Percentiles rank a stretch among this genome's conserved stretches.
Conservation (phyloP, 2,329 filamentous ascomycete species). For the Chaetomium sp. region DNA sequence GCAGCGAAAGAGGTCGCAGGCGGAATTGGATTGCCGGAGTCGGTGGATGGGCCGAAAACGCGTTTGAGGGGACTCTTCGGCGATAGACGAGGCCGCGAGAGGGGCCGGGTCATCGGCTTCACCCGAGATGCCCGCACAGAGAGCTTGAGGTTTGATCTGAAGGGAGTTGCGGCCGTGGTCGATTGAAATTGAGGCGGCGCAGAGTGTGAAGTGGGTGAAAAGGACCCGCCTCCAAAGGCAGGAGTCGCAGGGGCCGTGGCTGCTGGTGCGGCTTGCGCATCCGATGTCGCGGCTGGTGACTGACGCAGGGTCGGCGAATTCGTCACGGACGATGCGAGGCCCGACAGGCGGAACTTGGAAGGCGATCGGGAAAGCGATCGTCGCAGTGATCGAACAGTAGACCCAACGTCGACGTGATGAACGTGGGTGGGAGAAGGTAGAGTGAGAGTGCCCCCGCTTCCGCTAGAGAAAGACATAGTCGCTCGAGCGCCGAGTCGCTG, state of each 20-base stretch:
- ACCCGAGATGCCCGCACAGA: conserved; percentile 58
- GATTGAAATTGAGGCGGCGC: conserved; percentile 37
- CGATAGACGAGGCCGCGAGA: conserved; percentile 60
- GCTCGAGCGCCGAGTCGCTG: not conserved
- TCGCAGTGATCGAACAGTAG: conserved; percentile 73
- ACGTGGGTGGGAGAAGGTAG: conserved; percentile 79
- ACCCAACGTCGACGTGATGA: conserved; percentile 70
- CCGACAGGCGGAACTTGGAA: conserved; percentile 68
- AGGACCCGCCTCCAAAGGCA: conserved; percentile 12
- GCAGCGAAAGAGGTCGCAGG: conserved; percentile 39
- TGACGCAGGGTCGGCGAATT: conserved; percentile 49
- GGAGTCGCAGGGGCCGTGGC: conserved; percentile 24
- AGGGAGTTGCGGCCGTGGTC: conserved; percentile 49
- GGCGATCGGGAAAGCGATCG: conserved; percentile 90
- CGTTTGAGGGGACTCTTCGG: conserved; percentile 78
- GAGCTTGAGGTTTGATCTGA: conserved; percentile 60
- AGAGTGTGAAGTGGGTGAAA: conserved; percentile 29
- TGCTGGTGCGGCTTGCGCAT: conserved; percentile 39
- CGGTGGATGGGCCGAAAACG: conserved; percentile 61
- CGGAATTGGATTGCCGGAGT: conserved; percentile 62
- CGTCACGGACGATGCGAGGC: conserved; percentile 39
- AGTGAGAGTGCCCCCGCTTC: conserved; percentile 70
- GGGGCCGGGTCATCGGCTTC: conserved; percentile 48
- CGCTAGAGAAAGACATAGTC: conserved; percentile 52
- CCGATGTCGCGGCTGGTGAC: conserved; percentile 51